phyloP scores from a whole-genome alignment of 1,284 basidiomycete species.

The Athelia sp. region DNA sequence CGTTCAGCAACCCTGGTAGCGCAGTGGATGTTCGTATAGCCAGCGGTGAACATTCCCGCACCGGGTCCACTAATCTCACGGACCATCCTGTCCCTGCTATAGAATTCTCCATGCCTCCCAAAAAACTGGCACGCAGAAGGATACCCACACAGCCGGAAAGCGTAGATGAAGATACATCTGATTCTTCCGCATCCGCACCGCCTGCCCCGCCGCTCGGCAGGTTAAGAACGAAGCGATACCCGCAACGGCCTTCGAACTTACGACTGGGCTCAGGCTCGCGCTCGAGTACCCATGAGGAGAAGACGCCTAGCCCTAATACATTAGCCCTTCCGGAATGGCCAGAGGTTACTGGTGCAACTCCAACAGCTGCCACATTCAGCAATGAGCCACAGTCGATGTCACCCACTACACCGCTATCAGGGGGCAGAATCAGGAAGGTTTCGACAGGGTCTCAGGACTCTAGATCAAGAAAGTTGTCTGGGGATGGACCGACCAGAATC shows the following conservation, averaged over 20 bases:
- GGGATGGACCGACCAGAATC: conserved; percentile 23
- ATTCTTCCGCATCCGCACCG: conserved; percentile 38
- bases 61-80: conserved; percentile 12
- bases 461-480: conserved; percentile 17
- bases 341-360: conserved; percentile 45
- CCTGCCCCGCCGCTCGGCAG: conserved; percentile 23
- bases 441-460: conserved; percentile 15
- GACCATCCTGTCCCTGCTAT: conserved; percentile 18
- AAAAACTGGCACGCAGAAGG: conserved; percentile 31
- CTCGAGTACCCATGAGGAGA: conserved; percentile 20
- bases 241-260: conserved; percentile 39
- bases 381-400: conserved; percentile 25
- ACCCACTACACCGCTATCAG: conserved; percentile 35
- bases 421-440: conserved; percentile 29
- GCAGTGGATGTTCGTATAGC: conserved; percentile 13
- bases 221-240: conserved; percentile 46
- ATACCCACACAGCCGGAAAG: conserved; percentile 26
- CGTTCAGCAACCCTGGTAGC: conserved; percentile 23
- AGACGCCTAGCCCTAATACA: conserved; percentile 35
- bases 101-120: conserved; percentile 23
- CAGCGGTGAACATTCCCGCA: conserved; percentile 8
- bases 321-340: conserved; percentile 50
- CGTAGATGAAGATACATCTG: conserved; percentile 36
- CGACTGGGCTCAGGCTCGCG: conserved; percentile 33
- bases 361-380: conserved; percentile 45